Base-by-base conservation (phyloP, 768 basidiomycete genomes). In the Cystoderma amianthinum region DNA sequence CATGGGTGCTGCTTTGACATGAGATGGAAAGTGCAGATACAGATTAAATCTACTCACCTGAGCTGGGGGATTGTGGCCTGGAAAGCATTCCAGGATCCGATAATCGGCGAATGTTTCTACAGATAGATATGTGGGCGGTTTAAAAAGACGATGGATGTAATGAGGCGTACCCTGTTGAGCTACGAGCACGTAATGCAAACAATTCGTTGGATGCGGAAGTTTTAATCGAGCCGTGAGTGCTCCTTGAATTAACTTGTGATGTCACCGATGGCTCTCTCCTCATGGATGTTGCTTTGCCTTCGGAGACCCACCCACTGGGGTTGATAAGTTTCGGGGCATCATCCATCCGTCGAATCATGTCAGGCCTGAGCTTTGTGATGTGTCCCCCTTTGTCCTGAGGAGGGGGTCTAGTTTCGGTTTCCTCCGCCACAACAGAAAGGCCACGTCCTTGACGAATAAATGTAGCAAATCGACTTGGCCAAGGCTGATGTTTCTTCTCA, bases 311-410 rank as follows among this genome's bases (percentile, higher is more conserved):
- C 4, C 87, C 86, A 48, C 76, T 88, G 2, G 87, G 87, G 52
- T 88, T 73, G 18, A 90, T 68, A 1, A 73, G 76, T 53, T 76
- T 78, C 4, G 82, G 85, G 1, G 77, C 72, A 36, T 71, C 74
- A 43, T 85, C 76, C 67, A 84, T 71, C 38, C 87, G 69, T 21
- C 78, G 73, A 42, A 92, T 89, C 86, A 90, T 89, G 41, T 87
- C 79, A 18, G 83, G 66, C 36, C 74, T 63, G 4, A 91, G 43
- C 36, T 61, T 71, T 17, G 59, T 62, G 24, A 60, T 56, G 16
- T 56, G 48, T 12, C 58, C 51, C 10, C 50, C 47, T 24, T 57
- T 54, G 48, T 48, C 25, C 44, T 50, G 38, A 11, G 2, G 9
- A 11, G 9, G 7, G 9, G 10, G 22, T 2, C 17, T 13, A 15